Conservation (phyloP, 2,329 filamentous ascomycete genomes). For the Tympanopsis confertula region DNA sequence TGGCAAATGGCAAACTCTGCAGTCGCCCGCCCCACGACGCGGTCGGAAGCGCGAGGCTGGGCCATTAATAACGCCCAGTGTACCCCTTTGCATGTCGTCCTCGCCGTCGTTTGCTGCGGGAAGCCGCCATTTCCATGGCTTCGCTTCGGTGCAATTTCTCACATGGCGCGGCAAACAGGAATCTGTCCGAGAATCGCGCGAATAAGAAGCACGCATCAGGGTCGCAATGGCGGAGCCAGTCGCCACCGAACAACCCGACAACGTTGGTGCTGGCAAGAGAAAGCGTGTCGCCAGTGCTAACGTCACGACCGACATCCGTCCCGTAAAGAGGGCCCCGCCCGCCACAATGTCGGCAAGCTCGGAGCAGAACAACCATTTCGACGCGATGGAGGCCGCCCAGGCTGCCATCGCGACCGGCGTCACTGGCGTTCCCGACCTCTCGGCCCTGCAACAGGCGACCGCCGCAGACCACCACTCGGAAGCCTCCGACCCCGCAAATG, state of each 20-base stretch:
- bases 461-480: slow-evolving; percentile 30
- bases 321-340: slow-evolving; percentile 34
- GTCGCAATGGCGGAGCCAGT: slow-evolving; percentile 34
- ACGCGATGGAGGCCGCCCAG: slow-evolving; percentile 32
- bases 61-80: too few relatives aligned
- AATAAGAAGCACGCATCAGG: too few relatives aligned
- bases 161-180: too few relatives aligned
- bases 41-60: too few relatives aligned
- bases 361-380: background rate
- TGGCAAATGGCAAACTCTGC: too few relatives aligned
- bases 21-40: too few relatives aligned
- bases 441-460: slow-evolving; percentile 41
- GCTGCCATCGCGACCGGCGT: slow-evolving; percentile 19
- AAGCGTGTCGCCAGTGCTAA: slow-evolving; percentile 37
- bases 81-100: too few relatives aligned
- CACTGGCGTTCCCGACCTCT: slow-evolving; percentile 41
- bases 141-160: too few relatives aligned
- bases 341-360: slow-evolving; percentile 28
- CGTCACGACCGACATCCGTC: slow-evolving; percentile 33
- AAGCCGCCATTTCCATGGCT: too few relatives aligned
- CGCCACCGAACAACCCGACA: slow-evolving; percentile 32
- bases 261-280: slow-evolving; percentile 33
- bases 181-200: too few relatives aligned
- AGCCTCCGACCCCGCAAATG: slow-evolving; percentile 35
- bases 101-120: too few relatives aligned